A percentile compares a stretch with the other conserved stretches of the same genome.
Evolutionary conservation across 108 stramenopile species (phyloP).

Genomic region (Schizochytrium sp.): DNA sequence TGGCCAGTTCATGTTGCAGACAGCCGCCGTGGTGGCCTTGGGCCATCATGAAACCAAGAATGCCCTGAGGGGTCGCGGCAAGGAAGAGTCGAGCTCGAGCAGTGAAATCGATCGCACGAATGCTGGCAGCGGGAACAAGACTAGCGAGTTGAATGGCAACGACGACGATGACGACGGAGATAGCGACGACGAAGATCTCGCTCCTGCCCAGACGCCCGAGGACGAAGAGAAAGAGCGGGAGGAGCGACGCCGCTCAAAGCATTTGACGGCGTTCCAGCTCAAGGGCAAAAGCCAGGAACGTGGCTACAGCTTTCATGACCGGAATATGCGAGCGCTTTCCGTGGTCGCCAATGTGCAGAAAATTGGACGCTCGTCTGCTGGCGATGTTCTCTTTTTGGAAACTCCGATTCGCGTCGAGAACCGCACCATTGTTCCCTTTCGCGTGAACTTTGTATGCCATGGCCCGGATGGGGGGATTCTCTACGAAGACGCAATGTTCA

Average conservation of each 20-base stretch:
- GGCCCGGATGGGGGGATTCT: neutral
- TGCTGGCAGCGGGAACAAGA: neutral
- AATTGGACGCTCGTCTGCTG: neutral
- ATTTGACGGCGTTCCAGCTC: neutral
- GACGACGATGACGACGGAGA: neutral
- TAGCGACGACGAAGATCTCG: neutral
- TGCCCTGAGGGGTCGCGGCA: too few species aligned
- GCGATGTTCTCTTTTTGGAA: slow-evolving; percentile 7
- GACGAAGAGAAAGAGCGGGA: neutral
- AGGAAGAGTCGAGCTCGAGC: too few species aligned
- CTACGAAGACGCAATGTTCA: neutral
- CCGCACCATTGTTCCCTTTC: neutral
- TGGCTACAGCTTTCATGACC: neutral
- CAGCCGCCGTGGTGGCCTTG: neutral
- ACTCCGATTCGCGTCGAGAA: neutral
- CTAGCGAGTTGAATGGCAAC: neutral
- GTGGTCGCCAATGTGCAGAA: neutral
- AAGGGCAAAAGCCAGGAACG: neutral
- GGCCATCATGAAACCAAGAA: neutral
- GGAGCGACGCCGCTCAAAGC: neutral
- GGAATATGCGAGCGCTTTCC: neutral
- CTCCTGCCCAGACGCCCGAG: neutral
- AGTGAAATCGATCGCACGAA: neutral
- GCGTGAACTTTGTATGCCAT: neutral
- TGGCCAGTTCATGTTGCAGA: neutral